Evolutionary conservation across 305 asterid species (phyloP).

Genomic region (Withania somnifera): DNA sequence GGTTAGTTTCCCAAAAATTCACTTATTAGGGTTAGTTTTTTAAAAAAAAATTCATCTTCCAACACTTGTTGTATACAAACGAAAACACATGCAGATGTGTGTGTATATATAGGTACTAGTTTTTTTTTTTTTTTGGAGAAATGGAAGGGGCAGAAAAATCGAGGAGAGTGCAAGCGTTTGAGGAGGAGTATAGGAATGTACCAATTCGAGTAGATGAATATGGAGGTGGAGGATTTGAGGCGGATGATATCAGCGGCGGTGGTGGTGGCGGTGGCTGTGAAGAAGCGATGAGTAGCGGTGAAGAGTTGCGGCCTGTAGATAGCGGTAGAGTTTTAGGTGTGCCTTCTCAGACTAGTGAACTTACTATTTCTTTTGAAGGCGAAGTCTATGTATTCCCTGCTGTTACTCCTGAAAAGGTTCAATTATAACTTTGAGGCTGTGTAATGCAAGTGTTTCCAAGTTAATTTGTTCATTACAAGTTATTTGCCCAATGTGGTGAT

Average conservation of each 20-base stretch:
- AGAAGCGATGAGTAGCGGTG: background rate
- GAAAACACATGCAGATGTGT: background rate
- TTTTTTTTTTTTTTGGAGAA: background rate
- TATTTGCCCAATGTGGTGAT: background rate
- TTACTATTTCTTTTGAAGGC: conserved; percentile 35
- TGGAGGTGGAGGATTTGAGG: background rate
- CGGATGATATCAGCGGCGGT: background rate
- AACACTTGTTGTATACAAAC: background rate
- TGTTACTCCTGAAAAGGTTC: conserved; percentile 52
- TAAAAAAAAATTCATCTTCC: background rate
- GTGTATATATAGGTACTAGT: background rate
- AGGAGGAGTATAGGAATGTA: background rate
- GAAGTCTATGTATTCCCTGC: conserved; percentile 52
- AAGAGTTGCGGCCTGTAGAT: background rate
- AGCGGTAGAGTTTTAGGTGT: background rate
- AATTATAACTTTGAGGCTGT: background rate
- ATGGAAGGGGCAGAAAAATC: background rate
- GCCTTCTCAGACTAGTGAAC: conserved; percentile 8
- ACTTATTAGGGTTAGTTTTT: too few relatives aligned
- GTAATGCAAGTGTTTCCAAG: background rate
- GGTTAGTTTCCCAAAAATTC: too few relatives aligned
- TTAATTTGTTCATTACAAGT: background rate
- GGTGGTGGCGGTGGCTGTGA: background rate
- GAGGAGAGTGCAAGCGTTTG: background rate
- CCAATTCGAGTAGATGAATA: background rate